Conservation (phyloP, 176 grass and related monocot species). For the Musa itinerans region DNA sequence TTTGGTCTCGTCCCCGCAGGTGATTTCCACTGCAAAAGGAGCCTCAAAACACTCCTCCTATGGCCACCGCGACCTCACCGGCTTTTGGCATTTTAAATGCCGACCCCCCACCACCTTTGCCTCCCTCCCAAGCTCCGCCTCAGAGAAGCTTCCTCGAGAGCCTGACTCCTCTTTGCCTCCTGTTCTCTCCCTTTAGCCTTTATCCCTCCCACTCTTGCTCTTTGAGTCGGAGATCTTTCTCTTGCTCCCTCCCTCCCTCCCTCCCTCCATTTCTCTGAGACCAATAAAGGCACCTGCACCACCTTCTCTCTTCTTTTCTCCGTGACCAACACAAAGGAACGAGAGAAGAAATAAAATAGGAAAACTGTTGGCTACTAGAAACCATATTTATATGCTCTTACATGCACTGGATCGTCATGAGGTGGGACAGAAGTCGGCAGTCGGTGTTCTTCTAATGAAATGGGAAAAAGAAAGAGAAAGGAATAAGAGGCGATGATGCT, state of each 20-base stretch:
- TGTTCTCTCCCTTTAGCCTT: not conserved
- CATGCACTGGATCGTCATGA: too few species aligned
- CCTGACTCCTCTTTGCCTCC: not conserved
- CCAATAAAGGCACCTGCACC: constrained; percentile 4
- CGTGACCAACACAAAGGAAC: not conserved
- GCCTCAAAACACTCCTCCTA: not conserved
- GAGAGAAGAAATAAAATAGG: not conserved
- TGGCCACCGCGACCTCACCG: not conserved
- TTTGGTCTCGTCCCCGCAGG: not conserved
- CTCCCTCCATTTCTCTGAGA: constrained; percentile 2
- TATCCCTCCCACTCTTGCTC: not conserved
- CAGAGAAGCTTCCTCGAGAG: constrained; percentile 10
- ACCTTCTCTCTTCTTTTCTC: not conserved
- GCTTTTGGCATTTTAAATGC: not conserved
- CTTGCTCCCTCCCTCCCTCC: not conserved
- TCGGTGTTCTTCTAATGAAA: not conserved
- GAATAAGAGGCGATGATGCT: not conserved
- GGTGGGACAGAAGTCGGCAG: too few species aligned
- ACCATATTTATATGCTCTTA: not conserved
- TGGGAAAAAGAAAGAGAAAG: not conserved
- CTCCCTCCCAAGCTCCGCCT: not conserved
- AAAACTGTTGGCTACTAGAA: not conserved
- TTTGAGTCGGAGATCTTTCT: not conserved
- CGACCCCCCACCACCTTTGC: not conserved
- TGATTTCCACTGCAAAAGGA: not conserved